Evolutionary conservation across 1,284 basidiomycete genomes (phyloP).

Genomic region (Malassezia pachydermatis): DNA sequence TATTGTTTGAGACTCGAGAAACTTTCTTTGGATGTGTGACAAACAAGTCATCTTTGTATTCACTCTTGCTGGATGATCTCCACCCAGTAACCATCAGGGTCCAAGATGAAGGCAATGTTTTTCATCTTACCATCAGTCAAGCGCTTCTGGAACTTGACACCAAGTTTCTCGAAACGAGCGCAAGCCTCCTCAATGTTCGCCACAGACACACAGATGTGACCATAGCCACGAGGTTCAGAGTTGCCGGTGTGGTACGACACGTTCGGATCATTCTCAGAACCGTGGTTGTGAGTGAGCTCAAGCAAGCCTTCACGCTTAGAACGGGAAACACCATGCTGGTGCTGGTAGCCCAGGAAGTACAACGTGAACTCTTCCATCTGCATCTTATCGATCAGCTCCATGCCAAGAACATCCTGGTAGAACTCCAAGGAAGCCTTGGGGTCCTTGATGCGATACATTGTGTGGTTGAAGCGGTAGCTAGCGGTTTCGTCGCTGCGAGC

Average conservation of each 20-base stretch:
- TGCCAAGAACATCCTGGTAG: conserved; percentile 58
- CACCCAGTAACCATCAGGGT: conserved; percentile 58
- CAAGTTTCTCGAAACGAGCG: conserved; percentile 67
- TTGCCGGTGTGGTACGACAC: conserved; percentile 45
- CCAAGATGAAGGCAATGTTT: conserved; percentile 72
- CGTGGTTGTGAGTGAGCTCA: conserved; percentile 38
- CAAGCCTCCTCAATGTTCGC: conserved; percentile 75
- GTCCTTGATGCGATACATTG: conserved; percentile 81
- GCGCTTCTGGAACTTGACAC: conserved; percentile 79
- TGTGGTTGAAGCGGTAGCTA: conserved; percentile 50
- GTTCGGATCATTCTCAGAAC: conserved; percentile 39
- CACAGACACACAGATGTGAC: conserved; percentile 66
- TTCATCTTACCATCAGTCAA: conserved; percentile 76
- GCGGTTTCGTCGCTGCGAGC: conserved; percentile 41
- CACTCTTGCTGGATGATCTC: no score
- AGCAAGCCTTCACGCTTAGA: conserved; percentile 57
- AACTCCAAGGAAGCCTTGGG: conserved; percentile 54
- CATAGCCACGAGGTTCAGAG: conserved; percentile 41
- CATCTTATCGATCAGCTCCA: conserved; percentile 61
- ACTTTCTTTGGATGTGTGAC: no score
- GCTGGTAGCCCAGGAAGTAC: conserved; percentile 70
- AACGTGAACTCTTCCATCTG: conserved; percentile 53
- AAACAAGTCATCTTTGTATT: no score
- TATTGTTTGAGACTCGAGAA: no score
- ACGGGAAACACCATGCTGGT: conserved; percentile 53